phyloP scores from a whole-genome alignment of 1,284 basidiomycete genomes.

The Anthracocystis panici-leucophaei region DNA sequence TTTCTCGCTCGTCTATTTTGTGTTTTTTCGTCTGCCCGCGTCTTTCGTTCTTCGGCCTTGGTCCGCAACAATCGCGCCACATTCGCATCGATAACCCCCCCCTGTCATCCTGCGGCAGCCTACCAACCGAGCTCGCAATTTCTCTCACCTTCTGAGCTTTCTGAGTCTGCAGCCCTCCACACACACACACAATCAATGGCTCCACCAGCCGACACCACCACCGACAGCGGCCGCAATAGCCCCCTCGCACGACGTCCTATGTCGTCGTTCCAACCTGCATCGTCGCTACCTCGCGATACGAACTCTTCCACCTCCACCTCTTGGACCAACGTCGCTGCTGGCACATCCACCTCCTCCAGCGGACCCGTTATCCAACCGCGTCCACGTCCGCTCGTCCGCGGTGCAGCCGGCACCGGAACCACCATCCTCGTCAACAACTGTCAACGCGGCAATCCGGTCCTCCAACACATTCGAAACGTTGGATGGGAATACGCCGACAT shows the following conservation, averaged over 20 bases:
- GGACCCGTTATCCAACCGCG: conserved; percentile 29
- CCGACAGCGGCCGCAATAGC: not conserved
- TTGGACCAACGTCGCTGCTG: not conserved
- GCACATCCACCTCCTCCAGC: not conserved
- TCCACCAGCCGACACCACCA: not conserved
- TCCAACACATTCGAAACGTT: conserved; percentile 85
- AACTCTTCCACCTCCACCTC: conserved; percentile 6
- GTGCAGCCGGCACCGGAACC: conserved; percentile 50
- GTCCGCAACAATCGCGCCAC: not conserved
- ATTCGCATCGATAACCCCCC: not conserved
- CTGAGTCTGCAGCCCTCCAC: too few species aligned
- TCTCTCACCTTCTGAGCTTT: not conserved
- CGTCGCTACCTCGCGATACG: conserved; percentile 26
- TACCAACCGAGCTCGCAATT: not conserved
- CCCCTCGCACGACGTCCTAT: conserved; percentile 17
- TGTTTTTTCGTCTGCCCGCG: too few species aligned
- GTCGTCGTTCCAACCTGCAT: conserved; percentile 49
- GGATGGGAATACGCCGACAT: conserved; percentile 96
- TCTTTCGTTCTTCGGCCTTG: too few species aligned
- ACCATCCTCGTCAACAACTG: conserved; percentile 61
- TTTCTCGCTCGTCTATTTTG: conserved; percentile 2
- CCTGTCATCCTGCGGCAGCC: not conserved
- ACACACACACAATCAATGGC: not conserved
- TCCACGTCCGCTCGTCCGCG: conserved; percentile 54
- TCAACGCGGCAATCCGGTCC: conserved; percentile 87